Evolutionary conservation across 2,329 filamentous ascomycete genomes (phyloP), one percentile per base, ranked within the genome.

Genomic region (Fusarium sp.): DNA sequence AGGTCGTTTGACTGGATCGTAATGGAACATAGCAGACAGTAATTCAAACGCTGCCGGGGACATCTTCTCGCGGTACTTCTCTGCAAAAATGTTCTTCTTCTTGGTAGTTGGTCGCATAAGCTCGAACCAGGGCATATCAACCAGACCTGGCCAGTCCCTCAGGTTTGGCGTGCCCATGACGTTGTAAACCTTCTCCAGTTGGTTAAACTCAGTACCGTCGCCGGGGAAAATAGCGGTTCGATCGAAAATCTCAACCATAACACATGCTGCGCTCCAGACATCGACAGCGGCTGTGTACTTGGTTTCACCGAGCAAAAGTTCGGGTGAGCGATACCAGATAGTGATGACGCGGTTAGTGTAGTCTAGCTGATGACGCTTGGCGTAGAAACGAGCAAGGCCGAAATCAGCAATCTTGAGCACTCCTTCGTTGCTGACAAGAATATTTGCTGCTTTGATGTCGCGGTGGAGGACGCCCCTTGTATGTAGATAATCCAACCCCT

Each of bases 261-360:
- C 96, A 76, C 96, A 99, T 2, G 95, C 96, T 3, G 96, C 96
- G 75, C 94, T 97, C 96, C 96, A 99, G 36, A 99, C 92, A 76
- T 97, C 94, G 15, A 97, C 93, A 3, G 92, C 92, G 0, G 93
- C 92, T 6, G 92, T 93, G 76, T 97, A 97, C 73, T 92, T 89
- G 7, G 94, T 97, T 79, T 97, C 94, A 8, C 94, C 94, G 2
- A 97, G 86, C 0, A 97, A 83, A n/a, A 97, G 85, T 77, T 97
- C 94, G 0, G 94, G 94, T 0, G 93, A 75, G 15, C 74, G 72
- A 46, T 75, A 97, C 97, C 97, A 99, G 70, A 99, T 97, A 3
- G 96, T 99, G 77, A 99, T 97, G 73, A 99, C 97, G 36, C 96
- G 92, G 77, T 99, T 99, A 3, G 96, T 99, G 79, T 99, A 99